Conservation (phyloP, 805 yeast species). For the Ogataea ramenticola region DNA sequence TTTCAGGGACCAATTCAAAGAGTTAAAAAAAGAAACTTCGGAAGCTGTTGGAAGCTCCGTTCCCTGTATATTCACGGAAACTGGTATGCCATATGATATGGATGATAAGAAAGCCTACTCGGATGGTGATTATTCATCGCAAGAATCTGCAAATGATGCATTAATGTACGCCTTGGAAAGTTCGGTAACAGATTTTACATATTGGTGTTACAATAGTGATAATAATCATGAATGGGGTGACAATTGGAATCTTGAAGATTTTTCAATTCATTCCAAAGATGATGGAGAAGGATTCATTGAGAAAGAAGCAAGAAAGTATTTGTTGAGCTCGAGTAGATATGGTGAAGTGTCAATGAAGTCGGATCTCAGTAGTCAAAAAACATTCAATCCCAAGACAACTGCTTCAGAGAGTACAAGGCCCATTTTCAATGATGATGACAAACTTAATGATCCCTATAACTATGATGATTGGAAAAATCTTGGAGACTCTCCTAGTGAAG, state of each 20-base stretch:
- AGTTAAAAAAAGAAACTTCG: conserved; percentile 57
- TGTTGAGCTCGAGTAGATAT: conserved; percentile 7
- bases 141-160: conserved; percentile 81
- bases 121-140: conserved; percentile 62
- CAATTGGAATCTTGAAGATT: conserved; percentile 89
- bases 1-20: conserved; percentile 58
- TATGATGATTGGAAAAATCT: neutral
- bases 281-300: conserved; percentile 24
- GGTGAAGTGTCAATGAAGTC: conserved; percentile 6
- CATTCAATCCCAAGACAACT: neutral
- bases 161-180: conserved; percentile 73
- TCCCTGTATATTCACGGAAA: conserved; percentile 82
- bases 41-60: conserved; percentile 51
- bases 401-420: neutral
- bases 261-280: conserved; percentile 76
- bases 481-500: conserved; percentile 1
- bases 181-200: conserved; percentile 60
- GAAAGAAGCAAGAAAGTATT: conserved; percentile 1
- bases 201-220: conserved; percentile 76
- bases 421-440: neutral
- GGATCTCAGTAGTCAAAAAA: neutral
- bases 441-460: neutral
- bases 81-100: conserved; percentile 98
- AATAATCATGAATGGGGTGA: conserved; percentile 88
- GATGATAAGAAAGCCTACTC: conserved; percentile 66